phyloP scores from a whole-genome alignment of 2,329 filamentous ascomycete species.

The Pyrenophora teres region DNA sequence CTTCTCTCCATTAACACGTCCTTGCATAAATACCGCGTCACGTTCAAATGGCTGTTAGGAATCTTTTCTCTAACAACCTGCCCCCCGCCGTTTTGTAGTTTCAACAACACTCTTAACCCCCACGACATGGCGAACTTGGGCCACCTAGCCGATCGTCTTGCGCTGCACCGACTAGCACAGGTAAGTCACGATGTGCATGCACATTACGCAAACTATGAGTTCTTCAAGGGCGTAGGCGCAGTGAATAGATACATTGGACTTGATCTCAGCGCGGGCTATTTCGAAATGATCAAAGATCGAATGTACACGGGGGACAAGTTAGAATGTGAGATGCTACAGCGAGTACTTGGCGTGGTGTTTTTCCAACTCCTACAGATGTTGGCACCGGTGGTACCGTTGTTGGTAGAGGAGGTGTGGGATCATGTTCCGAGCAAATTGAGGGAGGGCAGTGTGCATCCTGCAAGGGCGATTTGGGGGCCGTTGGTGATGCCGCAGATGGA shows the following conservation, averaged over 20 bases:
- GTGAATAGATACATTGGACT: constrained; percentile 81
- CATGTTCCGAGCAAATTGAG: constrained; percentile 71
- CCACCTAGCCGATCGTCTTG: constrained; percentile 62
- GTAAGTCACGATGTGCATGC: constrained; percentile 67
- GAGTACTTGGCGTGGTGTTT: constrained; percentile 66
- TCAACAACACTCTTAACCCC: constrained; percentile 11
- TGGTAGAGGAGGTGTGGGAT: constrained; percentile 89
- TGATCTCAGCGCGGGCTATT: constrained; percentile 90
- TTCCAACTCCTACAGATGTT: constrained; percentile 77
- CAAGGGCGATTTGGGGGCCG: constrained; percentile 26
- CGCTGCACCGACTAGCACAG: constrained; percentile 72
- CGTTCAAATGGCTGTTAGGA: constrained; percentile 87
- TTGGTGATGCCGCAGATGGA: constrained; percentile 18
- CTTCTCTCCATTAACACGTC: constrained; percentile 76
- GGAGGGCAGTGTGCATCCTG: constrained; percentile 32
- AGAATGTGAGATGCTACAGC: constrained; percentile 63
- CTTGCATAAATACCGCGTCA: constrained; percentile 85
- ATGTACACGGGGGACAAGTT: constrained; percentile 80
- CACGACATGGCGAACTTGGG: constrained; percentile 1
- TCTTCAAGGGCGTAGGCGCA: constrained; percentile 73
- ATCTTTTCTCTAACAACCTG: constrained; percentile 53
- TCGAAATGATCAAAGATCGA: constrained; percentile 89
- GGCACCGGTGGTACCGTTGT: constrained; percentile 76
- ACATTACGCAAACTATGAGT: constrained; percentile 74
- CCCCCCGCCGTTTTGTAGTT: constrained; percentile 32